A percentile compares a stretch with the other conserved stretches of the same genome.
These are phyloP conservation scores for Ogataea saltuana DNA, from an alignment of 805 yeast genomes.

Conservation along the genomic window DNA sequence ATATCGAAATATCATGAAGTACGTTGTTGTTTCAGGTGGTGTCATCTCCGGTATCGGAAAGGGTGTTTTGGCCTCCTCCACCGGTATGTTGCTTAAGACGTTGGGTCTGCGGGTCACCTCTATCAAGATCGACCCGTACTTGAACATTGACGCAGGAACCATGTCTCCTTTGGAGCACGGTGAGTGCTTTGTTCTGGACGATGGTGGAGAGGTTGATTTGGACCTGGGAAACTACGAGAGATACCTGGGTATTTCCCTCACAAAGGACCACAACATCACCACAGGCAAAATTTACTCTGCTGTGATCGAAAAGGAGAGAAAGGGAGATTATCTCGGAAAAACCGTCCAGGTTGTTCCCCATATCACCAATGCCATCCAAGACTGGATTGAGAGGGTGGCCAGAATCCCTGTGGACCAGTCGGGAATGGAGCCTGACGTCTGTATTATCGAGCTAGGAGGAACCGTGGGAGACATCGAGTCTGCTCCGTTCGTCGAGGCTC, in stretches of 20 bases:
- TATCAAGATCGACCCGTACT: slow-evolving; percentile 97
- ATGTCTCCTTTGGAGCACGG: slow-evolving; percentile 99
- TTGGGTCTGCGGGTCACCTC: slow-evolving; percentile 94
- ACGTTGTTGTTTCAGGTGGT: slow-evolving; percentile 99
- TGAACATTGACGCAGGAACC: slow-evolving; percentile 99
- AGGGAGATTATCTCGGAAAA: slow-evolving; percentile 96
- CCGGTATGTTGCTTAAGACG: slow-evolving; percentile 92
- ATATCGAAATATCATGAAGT: slow-evolving; percentile 61
- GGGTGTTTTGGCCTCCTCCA: slow-evolving; percentile 96
- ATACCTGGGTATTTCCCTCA: slow-evolving; percentile 88
- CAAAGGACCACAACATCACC: slow-evolving; percentile 93
- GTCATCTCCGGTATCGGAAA: slow-evolving; percentile 99
- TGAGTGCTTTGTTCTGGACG: slow-evolving; percentile 95
- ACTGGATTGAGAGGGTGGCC: slow-evolving; percentile 95
- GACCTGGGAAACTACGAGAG: slow-evolving; percentile 98
- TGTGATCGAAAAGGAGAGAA: slow-evolving; percentile 92
- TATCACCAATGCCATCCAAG: slow-evolving; percentile 95
- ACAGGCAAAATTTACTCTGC: slow-evolving; percentile 96
- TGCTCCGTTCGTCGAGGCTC: slow-evolving; percentile 98
- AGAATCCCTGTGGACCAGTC: slow-evolving; percentile 88
- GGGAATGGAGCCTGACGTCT: slow-evolving; percentile 89
- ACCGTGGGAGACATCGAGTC: slow-evolving; percentile 99
- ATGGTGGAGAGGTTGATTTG: slow-evolving; percentile 98
- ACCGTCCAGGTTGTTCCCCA: slow-evolving; percentile 99
- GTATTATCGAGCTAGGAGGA: slow-evolving; percentile 98